phyloP scores from a whole-genome alignment of 2,329 filamentous ascomycete genomes.

The Ophiostoma pallidulum region DNA sequence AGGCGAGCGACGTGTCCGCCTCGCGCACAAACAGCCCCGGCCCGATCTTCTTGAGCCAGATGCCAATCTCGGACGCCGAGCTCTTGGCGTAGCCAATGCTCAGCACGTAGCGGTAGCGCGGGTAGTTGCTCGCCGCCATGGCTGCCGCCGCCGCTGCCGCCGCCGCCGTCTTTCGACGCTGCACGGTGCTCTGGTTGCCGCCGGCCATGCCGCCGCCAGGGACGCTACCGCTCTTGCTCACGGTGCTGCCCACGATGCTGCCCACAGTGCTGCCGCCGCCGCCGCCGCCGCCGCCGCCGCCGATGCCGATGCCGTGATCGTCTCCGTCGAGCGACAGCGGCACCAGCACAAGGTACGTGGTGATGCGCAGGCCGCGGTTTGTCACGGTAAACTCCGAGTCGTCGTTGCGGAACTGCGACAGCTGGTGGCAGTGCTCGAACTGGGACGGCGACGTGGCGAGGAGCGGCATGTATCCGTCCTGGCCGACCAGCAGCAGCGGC shows the following conservation, averaged over 20 bases:
- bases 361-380: constrained; percentile 14
- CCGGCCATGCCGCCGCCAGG: background rate
- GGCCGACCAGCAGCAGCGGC: background rate
- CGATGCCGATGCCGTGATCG: background rate
- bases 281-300: background rate
- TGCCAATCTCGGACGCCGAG: constrained; percentile 7
- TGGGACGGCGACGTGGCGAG: constrained; percentile 10
- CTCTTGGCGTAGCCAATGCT: background rate
- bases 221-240: too few species aligned
- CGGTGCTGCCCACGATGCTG: too few species aligned
- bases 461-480: constrained; percentile 4
- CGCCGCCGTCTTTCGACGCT: background rate
- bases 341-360: constrained; percentile 9
- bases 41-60: constrained; percentile 11
- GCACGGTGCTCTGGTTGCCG: too few species aligned
- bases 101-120: constrained; percentile 9
- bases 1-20: background rate
- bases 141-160: background rate
- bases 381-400: constrained; percentile 13
- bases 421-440: constrained; percentile 4
- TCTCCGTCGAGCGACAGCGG: constrained; percentile 2
- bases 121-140: background rate
- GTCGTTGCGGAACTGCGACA: constrained; percentile 8
- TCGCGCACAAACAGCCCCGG: constrained; percentile 10
- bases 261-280: too few species aligned